Evolutionary conservation across 345 rosid species (phyloP), one percentile per base, ranked within the genome.

Genomic region (Dovyalis caffra): DNA sequence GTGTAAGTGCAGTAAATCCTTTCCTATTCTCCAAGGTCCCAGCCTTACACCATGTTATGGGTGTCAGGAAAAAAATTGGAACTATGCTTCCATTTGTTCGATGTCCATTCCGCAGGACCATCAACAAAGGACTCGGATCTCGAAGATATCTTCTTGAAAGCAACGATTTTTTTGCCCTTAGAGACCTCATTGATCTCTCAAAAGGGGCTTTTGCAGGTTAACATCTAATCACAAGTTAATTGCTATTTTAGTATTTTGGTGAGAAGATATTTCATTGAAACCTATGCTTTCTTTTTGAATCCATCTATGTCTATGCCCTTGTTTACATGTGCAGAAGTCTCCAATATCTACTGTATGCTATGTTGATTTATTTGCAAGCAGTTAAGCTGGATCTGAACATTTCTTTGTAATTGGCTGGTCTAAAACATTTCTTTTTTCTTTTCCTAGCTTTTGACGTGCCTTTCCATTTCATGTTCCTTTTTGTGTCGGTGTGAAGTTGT

Each of bases 151-250:
- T 96, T 79, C 89, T 96, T 21, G 97, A 96, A 86, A 78, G 89
- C 93, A 88, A 88, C 69, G 97, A 93, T 66, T 96, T 96, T 84
- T 93, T 96, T 78, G 88, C 97, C 28, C 87, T 90, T 66, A 92
- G 87, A 82, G 98, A 95, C 80, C 95, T 96, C 62, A 85, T 91
- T 64, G 98, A 96, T 90, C 97, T 95, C 74, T 95, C 99, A 28
- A 95, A 88, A 86, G 98, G 99, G 72, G 90, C 97, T 69, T 95
- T 93, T 85, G 91, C 99, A 90, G 97, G 99, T 94, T 69, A 74
- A 66, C 74, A 66, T 83, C 71, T 70, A n/a, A 61, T 72, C 29
- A 35, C 51, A 51, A 25, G 64, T 64, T 47, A 67, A 53, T 34
- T 40, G 35, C 31, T 60, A 35, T 11, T 72, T 64, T 40, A 60